Evolutionary conservation across 1,139 yeast genomes (phyloP).

Genomic region (Suhomyces wounanorum): DNA sequence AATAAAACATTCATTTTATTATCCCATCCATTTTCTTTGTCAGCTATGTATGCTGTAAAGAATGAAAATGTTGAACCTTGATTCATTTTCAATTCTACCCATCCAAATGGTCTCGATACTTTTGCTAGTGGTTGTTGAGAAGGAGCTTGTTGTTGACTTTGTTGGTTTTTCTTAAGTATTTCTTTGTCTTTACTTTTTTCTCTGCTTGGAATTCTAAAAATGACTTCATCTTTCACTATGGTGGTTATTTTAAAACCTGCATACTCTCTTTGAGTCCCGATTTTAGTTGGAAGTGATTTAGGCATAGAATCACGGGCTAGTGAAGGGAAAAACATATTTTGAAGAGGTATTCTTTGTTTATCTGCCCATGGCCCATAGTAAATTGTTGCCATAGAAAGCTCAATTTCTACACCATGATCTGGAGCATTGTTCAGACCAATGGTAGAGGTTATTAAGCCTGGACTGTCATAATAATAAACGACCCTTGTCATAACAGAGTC

Average conservation of each 20-base stretch:
- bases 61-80: constrained; percentile 52
- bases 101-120: constrained; percentile 72
- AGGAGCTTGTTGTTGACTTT: constrained; percentile 7
- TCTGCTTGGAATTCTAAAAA: constrained; percentile 79
- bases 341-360: constrained; percentile 71
- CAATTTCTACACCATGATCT: constrained; percentile 63
- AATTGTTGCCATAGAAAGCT: constrained; percentile 61
- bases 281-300: constrained; percentile 30
- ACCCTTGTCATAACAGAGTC: constrained; percentile 60
- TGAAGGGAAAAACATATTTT: constrained; percentile 67
- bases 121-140: constrained; percentile 22
- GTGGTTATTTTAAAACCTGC: constrained; percentile 58
- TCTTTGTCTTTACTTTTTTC: constrained; percentile 76
- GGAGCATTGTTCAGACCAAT: constrained; percentile 41
- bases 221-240: constrained; percentile 61
- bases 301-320: constrained; percentile 61
- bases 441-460: constrained; percentile 45
- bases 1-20: constrained; percentile 55
- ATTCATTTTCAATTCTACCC: constrained; percentile 76
- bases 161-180: constrained; percentile 19
- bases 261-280: constrained; percentile 57
- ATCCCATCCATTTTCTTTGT: constrained; percentile 55
- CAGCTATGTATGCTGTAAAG: constrained; percentile 55
- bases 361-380: constrained; percentile 98
- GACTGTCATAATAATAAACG: constrained; percentile 66